These are phyloP conservation scores for Avena atlantica DNA, from an alignment of 176 grass and related monocot genomes.

Conservation along the genomic window DNA sequence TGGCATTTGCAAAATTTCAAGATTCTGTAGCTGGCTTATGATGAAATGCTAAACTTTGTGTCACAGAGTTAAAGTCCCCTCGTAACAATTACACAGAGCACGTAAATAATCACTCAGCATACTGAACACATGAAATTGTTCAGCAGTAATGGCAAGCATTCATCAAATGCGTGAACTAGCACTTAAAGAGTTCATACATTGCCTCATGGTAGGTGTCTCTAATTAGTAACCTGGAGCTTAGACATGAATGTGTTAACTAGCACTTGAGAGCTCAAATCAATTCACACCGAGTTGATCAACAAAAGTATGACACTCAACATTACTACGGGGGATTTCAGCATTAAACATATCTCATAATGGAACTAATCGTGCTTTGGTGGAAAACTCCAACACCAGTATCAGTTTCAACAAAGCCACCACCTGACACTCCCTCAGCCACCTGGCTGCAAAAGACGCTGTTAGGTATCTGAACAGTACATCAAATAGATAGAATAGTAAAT, in stretches of 20 bases:
- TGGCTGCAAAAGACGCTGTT: neutral
- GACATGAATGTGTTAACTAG: neutral
- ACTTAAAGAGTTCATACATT: neutral
- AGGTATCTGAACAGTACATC: neutral
- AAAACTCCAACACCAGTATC: neutral
- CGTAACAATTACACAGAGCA: too few species aligned
- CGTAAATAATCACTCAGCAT: neutral
- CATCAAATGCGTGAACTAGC: neutral
- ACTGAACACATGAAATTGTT: neutral
- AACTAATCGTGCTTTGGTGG: neutral
- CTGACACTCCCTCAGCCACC: neutral
- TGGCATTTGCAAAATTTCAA: too few species aligned
- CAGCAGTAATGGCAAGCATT: neutral
- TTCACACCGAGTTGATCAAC: neutral
- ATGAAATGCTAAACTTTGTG: too few species aligned
- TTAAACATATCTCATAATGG: neutral
- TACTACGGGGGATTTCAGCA: neutral
- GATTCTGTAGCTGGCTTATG: too few species aligned
- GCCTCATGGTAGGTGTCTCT: neutral
- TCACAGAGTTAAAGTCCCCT: too few species aligned
- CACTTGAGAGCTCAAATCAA: neutral
- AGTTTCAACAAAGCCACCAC: neutral
- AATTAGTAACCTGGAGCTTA: neutral
- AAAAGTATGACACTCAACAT: neutral
- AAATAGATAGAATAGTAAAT: neutral